Conservation (phyloP, 2,329 filamentous ascomycete species). For the Fusarium sp. region DNA sequence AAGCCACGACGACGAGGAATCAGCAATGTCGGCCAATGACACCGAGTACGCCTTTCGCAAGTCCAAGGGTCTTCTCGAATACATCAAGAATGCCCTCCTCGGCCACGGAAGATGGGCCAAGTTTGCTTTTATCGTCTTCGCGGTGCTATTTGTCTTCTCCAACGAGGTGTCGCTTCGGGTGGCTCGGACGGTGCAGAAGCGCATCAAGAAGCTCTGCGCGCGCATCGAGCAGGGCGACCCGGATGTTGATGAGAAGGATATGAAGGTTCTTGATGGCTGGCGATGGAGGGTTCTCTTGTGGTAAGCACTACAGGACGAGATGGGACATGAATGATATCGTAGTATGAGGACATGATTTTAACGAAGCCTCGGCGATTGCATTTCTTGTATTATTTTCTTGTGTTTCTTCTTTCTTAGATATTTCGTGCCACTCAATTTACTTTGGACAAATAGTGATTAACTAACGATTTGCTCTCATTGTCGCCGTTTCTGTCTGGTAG, state of each 20-base stretch:
- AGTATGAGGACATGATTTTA: constrained; percentile 48
- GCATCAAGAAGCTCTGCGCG: constrained; percentile 60
- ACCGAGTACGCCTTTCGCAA: constrained; percentile 69
- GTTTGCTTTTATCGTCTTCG: constrained; percentile 66
- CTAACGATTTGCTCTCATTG: neutral
- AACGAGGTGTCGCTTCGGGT: constrained; percentile 69
- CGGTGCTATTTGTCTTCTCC: constrained; percentile 68
- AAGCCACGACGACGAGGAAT: constrained; percentile 52
- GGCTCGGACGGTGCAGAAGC: constrained; percentile 62
- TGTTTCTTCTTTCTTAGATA: neutral
- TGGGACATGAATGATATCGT: constrained; percentile 32
- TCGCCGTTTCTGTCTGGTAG: neutral
- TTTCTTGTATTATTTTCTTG: constrained; percentile 25
- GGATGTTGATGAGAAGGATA: constrained; percentile 60
- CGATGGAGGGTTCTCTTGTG: constrained; percentile 67
- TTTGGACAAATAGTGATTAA: neutral
- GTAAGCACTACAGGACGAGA: constrained; percentile 38
- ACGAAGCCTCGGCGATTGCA: constrained; percentile 42
- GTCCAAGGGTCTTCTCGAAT: constrained; percentile 62
- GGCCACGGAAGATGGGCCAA: constrained; percentile 61
- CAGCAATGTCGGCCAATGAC: constrained; percentile 57
- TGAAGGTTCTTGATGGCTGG: constrained; percentile 65
- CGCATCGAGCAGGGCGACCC: constrained; percentile 62
- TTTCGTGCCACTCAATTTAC: neutral
- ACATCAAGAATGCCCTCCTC: constrained; percentile 60